phyloP scores from a whole-genome alignment of 1,139 yeast species.

The Kluyveromyces sp. region DNA sequence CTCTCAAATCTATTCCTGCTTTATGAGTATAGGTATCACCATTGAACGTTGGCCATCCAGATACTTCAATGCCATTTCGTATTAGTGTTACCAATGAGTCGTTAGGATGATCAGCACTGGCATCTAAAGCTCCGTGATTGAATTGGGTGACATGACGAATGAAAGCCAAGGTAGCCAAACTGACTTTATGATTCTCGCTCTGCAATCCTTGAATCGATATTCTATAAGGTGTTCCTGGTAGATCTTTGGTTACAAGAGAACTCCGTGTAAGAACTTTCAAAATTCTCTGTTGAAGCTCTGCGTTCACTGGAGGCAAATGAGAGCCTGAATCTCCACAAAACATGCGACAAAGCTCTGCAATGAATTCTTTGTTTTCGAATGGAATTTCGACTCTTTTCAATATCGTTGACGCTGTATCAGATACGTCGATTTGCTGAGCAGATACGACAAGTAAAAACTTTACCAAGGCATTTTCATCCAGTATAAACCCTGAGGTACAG shows the following conservation, averaged over 20 bases:
- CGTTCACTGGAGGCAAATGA: conserved; percentile 46
- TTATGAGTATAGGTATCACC: conserved; percentile 26
- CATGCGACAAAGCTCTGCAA: conserved; percentile 40
- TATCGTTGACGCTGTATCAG: conserved; percentile 34
- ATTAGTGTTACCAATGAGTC: conserved; percentile 43
- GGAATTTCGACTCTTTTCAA: conserved; percentile 48
- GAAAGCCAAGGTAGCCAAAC: conserved; percentile 46
- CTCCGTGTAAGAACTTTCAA: conserved; percentile 49
- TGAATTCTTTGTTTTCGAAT: conserved; percentile 42
- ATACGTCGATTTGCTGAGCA: conserved; percentile 46
- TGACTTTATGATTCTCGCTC: conserved; percentile 40
- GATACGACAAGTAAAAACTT: conserved; percentile 57
- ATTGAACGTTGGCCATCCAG: conserved; percentile 54
- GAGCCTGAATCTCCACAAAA: conserved; percentile 41
- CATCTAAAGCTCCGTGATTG: conserved; percentile 25
- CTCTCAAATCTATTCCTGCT: conserved; percentile 39
- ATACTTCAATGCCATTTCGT: conserved; percentile 43
- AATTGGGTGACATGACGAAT: conserved; percentile 46
- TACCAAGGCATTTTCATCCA: conserved; percentile 26
- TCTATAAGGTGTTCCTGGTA: conserved; percentile 32
- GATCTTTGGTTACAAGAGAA: conserved; percentile 38
- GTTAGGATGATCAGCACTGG: conserved; percentile 25
- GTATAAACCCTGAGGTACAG: conserved; percentile 29
- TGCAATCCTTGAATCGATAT: conserved; percentile 52
- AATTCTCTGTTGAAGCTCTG: conserved; percentile 53